Evolutionary conservation across 2,329 filamentous ascomycete species (phyloP).

Genomic region (Furcasterigmium sp.): DNA sequence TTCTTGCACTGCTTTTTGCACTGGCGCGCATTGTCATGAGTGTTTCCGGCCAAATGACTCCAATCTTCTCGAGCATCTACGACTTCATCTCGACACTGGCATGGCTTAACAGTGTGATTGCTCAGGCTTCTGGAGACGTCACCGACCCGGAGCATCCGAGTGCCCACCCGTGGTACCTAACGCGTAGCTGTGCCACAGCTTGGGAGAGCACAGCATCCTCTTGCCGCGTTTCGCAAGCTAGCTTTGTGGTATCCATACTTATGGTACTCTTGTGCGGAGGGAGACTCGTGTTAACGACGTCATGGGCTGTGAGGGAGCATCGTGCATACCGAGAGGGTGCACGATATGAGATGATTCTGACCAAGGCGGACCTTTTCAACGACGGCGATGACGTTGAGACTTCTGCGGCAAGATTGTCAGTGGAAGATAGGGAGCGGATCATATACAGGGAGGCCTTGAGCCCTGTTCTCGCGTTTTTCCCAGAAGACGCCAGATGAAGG

Average conservation of each 20-base stretch:
- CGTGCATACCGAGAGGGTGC: not conserved
- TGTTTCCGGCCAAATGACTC: conserved; percentile 14
- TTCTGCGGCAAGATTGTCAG: not conserved
- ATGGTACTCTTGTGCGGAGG: not conserved
- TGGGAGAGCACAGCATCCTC: not conserved
- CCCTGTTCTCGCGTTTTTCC: conserved; percentile 8
- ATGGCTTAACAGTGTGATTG: conserved; percentile 13
- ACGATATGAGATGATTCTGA: not conserved
- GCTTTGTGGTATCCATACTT: conserved; percentile 4
- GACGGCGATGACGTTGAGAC: not conserved
- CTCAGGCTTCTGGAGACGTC: conserved; percentile 16
- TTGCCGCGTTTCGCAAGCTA: conserved; percentile 3
- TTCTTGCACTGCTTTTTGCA: conserved; percentile 21
- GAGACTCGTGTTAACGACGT: not conserved
- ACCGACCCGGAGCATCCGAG: conserved; percentile 18
- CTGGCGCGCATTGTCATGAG: conserved; percentile 17
- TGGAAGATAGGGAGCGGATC: not conserved
- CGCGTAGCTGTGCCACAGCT: conserved; percentile 10
- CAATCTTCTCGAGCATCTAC: conserved; percentile 17
- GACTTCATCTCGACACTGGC: conserved; percentile 23
- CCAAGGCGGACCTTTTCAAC: not conserved
- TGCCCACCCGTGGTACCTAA: conserved; percentile 20
- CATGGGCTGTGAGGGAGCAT: not conserved
- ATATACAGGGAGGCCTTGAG: conserved; percentile 5
- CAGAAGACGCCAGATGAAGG: not conserved